Conservation (phyloP, 495 filamentous ascomycete species). For the Bacidia gigantensis region DNA sequence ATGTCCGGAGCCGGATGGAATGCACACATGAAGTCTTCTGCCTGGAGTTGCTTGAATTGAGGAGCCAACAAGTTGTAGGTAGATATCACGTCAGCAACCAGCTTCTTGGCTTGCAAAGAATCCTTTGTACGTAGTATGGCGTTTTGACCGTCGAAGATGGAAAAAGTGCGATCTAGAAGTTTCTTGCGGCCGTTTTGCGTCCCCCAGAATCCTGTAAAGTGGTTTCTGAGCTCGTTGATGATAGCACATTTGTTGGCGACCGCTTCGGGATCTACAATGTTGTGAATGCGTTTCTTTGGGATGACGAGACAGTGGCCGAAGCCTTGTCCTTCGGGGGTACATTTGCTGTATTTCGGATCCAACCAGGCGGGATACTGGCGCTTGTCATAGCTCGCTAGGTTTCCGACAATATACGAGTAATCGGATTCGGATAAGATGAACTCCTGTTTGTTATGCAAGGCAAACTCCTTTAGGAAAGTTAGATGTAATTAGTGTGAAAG, state of each 20-base stretch:
- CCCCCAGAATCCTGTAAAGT: conserved; percentile 18
- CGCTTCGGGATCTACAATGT: conserved; percentile 20
- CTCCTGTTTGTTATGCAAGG: conserved; percentile 6
- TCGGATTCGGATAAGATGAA: conserved; percentile 14
- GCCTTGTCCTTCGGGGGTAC: conserved; percentile 17
- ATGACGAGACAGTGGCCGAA: conserved; percentile 25
- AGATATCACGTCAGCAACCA: background rate
- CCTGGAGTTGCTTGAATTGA: conserved; percentile 4
- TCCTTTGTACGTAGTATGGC: background rate
- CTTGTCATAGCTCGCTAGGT: conserved; percentile 19
- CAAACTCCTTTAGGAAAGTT: conserved; percentile 14
- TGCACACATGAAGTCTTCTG: conserved; percentile 21
- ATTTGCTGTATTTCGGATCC: background rate
- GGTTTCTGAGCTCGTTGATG: conserved; percentile 19
- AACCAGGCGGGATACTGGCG: conserved; percentile 22
- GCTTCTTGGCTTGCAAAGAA: background rate
- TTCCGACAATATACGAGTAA: conserved; percentile 20
- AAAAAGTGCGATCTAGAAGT: conserved; percentile 7
- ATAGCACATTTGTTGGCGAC: conserved; percentile 10
- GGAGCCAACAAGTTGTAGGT: conserved; percentile 2
- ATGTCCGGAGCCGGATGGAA: conserved; percentile 22
- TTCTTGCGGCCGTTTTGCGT: background rate
- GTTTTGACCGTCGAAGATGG: conserved; percentile 13
- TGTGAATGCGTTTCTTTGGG: conserved; percentile 21
- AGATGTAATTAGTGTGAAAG: too few relatives aligned